phyloP scores from a whole-genome alignment of 345 rosid species.

The Rhizophora apiculata region DNA sequence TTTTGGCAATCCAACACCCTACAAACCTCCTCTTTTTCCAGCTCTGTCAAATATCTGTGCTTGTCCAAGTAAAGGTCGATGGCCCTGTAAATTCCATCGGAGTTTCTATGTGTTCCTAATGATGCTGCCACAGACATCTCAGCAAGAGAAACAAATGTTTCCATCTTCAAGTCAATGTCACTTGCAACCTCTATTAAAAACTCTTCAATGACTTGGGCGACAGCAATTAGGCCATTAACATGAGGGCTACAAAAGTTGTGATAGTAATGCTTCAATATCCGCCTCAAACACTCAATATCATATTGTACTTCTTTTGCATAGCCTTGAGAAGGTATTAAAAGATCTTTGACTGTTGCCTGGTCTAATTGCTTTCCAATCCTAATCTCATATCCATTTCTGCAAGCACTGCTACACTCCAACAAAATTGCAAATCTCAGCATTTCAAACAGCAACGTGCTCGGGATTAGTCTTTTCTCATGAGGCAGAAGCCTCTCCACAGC shows the following conservation, averaged over 20 bases:
- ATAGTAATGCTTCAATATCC: constrained; percentile 57
- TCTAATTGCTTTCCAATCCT: constrained; percentile 78
- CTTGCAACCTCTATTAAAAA: constrained; percentile 56
- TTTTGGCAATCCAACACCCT: constrained; percentile 57
- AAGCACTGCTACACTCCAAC: constrained; percentile 48
- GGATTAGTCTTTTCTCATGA: constrained; percentile 43
- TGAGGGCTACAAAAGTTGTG: constrained; percentile 29
- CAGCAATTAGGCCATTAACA: constrained; percentile 31
- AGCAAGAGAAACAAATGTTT: constrained; percentile 48
- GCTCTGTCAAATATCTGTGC: constrained; percentile 51
- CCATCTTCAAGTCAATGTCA: constrained; percentile 47
- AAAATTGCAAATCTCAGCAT: constrained; percentile 47
- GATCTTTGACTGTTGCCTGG: constrained; percentile 54
- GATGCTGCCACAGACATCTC: constrained; percentile 53
- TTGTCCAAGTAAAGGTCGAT: constrained; percentile 64
- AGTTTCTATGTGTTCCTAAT: constrained; percentile 27
- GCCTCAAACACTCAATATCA: constrained; percentile 55
- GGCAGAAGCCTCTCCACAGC: constrained; percentile 69
- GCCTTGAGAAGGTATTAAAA: constrained; percentile 47
- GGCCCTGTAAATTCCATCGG: constrained; percentile 51
- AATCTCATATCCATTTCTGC: constrained; percentile 61
- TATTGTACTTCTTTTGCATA: constrained; percentile 48
- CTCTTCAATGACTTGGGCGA: constrained; percentile 67
- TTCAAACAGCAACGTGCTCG: constrained; percentile 51
- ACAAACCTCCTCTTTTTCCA: constrained; percentile 66